Percentiles rank a stretch among this genome's conserved stretches.
Conservation (phyloP, 345 rosid genomes). For the Geranium brycei region DNA sequence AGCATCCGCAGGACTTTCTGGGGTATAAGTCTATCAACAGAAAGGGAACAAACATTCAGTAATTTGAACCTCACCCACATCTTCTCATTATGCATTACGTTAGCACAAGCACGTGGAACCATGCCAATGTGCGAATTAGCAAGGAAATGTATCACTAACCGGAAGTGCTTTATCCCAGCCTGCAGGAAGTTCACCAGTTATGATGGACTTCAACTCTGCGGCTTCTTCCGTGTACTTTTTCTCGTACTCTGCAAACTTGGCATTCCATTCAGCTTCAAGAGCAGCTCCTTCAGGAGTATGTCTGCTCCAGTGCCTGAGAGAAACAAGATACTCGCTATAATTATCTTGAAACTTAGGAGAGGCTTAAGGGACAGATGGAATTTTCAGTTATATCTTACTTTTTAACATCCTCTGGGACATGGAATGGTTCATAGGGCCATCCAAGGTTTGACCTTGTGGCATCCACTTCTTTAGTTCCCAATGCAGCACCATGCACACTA, state of each 20-base stretch:
- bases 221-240: conserved; percentile 21
- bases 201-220: conserved; percentile 15
- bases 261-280: conserved; percentile 21
- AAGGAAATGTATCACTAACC: conserved; percentile 6
- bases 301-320: conserved; percentile 21
- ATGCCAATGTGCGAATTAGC: not conserved
- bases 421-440: conserved; percentile 90
- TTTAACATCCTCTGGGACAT: conserved; percentile 87
- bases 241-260: conserved; percentile 10
- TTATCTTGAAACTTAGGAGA: not conserved
- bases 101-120: not conserved
- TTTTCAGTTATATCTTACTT: conserved; percentile 30
- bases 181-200: conserved; percentile 17
- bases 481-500: conserved; percentile 93
- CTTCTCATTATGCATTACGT: not conserved
- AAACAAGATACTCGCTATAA: not conserved
- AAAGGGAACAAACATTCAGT: not conserved
- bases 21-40: conserved; percentile 19
- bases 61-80: too few relatives aligned
- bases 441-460: conserved; percentile 96
- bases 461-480: conserved; percentile 97
- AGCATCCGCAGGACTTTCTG: conserved; percentile 18
- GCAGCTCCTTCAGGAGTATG: conserved; percentile 12
- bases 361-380: not conserved
- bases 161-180: conserved; percentile 26